These are phyloP conservation scores for Curvularia sp. DNA, from an alignment of 2,329 filamentous ascomycete species.

Conservation along the genomic window DNA sequence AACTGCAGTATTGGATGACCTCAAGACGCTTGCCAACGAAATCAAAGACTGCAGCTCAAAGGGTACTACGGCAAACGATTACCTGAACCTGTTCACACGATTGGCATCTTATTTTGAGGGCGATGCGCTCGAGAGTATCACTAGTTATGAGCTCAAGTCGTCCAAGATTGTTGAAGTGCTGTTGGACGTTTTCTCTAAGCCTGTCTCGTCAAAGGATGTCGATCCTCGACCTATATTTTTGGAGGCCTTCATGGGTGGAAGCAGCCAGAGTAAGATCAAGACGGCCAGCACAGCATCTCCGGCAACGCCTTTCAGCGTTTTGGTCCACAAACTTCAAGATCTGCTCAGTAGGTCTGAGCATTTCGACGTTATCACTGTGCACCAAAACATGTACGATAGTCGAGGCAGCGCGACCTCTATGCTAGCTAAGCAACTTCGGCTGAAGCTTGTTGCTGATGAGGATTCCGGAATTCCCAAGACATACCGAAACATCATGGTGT, in stretches of 20 bases:
- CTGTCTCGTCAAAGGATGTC: constrained; percentile 60
- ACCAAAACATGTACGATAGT: constrained; percentile 89
- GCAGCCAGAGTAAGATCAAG: constrained; percentile 66
- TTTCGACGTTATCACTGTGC: constrained; percentile 95
- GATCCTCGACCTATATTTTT: constrained; percentile 84
- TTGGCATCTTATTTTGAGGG: constrained; percentile 86
- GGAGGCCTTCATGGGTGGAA: constrained; percentile 87
- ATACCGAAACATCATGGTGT: constrained; percentile 96
- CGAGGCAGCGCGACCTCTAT: constrained; percentile 92
- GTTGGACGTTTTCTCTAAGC: constrained; percentile 76
- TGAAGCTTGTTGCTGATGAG: constrained; percentile 88
- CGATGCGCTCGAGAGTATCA: constrained; percentile 89
- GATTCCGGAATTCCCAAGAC: constrained; percentile 86
- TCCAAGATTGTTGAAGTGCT: constrained; percentile 88
- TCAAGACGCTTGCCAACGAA: constrained; percentile 74
- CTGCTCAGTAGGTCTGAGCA: constrained; percentile 95
- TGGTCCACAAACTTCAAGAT: constrained; percentile 95
- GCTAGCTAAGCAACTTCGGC: constrained; percentile 91
- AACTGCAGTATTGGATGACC: constrained; percentile 72
- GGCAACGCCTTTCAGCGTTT: constrained; percentile 83
- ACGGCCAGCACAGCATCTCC: constrained; percentile 72
- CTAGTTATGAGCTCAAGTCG: constrained; percentile 89
- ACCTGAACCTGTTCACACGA: constrained; percentile 72
- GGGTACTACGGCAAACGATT: constrained; percentile 53
- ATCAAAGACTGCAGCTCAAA: constrained; percentile 74